Evolutionary conservation across 139 green algal species (phyloP).

Genomic region (Nannochloris sp.): DNA sequence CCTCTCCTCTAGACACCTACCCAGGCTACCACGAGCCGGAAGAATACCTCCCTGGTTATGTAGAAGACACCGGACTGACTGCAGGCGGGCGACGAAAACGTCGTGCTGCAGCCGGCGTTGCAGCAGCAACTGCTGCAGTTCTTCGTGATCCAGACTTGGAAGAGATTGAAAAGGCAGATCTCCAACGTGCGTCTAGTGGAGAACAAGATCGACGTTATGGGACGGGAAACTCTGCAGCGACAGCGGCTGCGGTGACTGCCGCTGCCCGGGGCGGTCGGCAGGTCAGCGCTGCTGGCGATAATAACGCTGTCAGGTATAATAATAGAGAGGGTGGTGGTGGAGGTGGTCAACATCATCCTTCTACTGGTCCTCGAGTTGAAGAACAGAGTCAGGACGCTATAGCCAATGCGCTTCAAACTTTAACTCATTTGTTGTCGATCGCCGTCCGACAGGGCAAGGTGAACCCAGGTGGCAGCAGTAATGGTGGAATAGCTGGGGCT

Average conservation of each 20-base stretch:
- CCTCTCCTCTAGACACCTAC: not conserved
- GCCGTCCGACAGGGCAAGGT: not conserved
- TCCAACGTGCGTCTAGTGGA: too few species aligned
- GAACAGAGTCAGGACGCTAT: too few species aligned
- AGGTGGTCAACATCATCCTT: too few species aligned
- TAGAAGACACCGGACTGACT: not conserved
- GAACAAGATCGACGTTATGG: too few species aligned
- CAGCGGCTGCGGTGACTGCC: too few species aligned
- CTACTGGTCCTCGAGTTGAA: too few species aligned
- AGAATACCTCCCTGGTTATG: not conserved
- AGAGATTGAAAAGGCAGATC: not conserved
- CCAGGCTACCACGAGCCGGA: not conserved
- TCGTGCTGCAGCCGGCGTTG: not conserved
- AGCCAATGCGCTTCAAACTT: not conserved
- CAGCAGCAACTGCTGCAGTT: not conserved
- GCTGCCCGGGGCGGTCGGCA: too few species aligned
- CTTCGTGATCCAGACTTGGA: not conserved
- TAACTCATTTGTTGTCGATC: not conserved
- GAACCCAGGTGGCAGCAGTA: not conserved
- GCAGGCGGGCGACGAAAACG: not conserved
- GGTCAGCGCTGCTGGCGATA: too few species aligned
- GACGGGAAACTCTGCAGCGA: not conserved
- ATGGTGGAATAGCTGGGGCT: too few species aligned
- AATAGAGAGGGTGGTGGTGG: too few species aligned
- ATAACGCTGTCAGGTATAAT: too few species aligned